phyloP scores from a whole-genome alignment of 345 rosid species.

The Linum usitatissimum region DNA sequence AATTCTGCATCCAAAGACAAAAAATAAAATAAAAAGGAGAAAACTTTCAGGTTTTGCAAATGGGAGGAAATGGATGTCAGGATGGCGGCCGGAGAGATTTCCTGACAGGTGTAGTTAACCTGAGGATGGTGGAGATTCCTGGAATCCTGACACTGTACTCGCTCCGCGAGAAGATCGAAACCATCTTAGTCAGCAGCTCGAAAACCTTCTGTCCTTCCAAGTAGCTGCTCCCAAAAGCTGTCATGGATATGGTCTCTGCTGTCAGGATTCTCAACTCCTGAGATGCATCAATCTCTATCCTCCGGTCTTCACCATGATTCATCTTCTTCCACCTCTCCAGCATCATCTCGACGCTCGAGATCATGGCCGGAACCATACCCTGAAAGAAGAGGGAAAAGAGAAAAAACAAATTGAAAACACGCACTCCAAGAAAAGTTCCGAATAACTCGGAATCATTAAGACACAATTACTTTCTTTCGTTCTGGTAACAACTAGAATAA shows the following conservation, averaged over 20 bases:
- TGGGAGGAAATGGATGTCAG: too few relatives aligned
- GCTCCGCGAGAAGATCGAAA: background rate
- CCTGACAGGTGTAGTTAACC: background rate
- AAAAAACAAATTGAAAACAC: background rate
- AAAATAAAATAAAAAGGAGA: too few relatives aligned
- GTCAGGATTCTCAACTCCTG: slow-evolving; percentile 5
- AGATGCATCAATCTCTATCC: background rate
- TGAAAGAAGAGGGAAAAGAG: background rate
- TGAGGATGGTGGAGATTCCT: background rate
- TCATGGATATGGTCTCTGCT: slow-evolving; percentile 6
- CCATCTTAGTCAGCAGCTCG: background rate
- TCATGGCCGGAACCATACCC: slow-evolving; percentile 8
- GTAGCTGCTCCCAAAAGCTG: slow-evolving; percentile 9
- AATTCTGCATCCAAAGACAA: background rate
- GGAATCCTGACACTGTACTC: background rate
- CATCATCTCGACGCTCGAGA: slow-evolving; percentile 6
- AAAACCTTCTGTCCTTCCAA: slow-evolving; percentile 6
- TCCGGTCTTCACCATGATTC: background rate
- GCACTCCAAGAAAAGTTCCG: too few relatives aligned
- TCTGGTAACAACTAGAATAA: too few relatives aligned
- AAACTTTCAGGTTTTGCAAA: too few relatives aligned
- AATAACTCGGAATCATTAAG: too few relatives aligned
- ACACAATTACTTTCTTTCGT: too few relatives aligned
- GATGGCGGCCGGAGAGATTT: too few relatives aligned
- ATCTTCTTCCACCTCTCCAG: slow-evolving; percentile 2